Conservation (phyloP, 2,329 filamentous ascomycete genomes). For the Epicoccum sorghinum region DNA sequence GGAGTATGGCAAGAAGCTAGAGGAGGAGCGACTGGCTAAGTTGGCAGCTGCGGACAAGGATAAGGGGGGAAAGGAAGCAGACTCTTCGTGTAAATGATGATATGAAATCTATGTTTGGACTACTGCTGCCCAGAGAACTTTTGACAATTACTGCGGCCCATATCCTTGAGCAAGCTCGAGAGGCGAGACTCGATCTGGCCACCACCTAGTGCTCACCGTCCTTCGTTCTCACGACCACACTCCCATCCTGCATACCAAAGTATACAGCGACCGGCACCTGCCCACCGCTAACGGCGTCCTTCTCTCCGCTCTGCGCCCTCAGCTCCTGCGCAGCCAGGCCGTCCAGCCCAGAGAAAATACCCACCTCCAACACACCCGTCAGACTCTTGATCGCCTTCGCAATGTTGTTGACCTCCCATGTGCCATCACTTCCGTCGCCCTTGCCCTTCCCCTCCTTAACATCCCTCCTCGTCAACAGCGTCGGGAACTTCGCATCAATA, state of each 20-base stretch:
- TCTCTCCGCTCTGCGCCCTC: conserved; percentile 29
- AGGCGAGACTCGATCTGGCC: background rate
- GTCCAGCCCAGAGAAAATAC: conserved; percentile 84
- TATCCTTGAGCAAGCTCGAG: too few species aligned
- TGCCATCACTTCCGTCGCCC: conserved; percentile 65
- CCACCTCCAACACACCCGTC: conserved; percentile 88
- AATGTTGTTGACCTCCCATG: conserved; percentile 81
- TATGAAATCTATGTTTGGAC: too few species aligned
- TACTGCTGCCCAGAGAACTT: too few species aligned
- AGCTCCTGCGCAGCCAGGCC: conserved; percentile 69
- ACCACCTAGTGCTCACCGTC: conserved; percentile 31
- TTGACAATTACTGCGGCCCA: too few species aligned
- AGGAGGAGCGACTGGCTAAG: too few species aligned
- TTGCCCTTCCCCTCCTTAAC: conserved; percentile 50
- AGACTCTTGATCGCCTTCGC: conserved; percentile 78
- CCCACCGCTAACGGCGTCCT: conserved; percentile 59
- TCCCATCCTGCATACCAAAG: conserved; percentile 80
- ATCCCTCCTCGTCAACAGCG: conserved; percentile 70
- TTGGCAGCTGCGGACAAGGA: too few species aligned
- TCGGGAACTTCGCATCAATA: conserved; percentile 85
- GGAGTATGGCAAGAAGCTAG: too few species aligned
- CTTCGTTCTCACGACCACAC: conserved; percentile 47
- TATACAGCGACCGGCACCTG: conserved; percentile 94
- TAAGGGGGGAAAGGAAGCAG: too few species aligned
- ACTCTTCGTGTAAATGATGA: too few species aligned